phyloP scores from a whole-genome alignment of 192 early-diverging fungal species.

The Geranomyces michiganensis region DNA sequence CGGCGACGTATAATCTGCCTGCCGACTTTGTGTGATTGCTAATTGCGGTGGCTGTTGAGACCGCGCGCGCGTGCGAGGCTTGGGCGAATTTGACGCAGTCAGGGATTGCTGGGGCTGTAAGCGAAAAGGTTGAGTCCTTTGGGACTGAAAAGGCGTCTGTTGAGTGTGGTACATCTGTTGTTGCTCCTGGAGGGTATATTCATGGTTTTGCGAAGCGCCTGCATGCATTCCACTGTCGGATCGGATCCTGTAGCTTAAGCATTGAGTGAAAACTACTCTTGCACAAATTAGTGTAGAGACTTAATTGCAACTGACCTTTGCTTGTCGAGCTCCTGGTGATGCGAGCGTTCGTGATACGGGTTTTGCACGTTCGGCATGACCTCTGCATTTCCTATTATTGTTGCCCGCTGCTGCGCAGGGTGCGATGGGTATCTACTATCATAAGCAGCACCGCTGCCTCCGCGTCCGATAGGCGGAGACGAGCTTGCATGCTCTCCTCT shows the following conservation, averaged over 20 bases:
- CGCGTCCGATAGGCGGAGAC: background rate
- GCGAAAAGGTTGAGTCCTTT: background rate
- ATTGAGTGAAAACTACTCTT: too few relatives aligned
- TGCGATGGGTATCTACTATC: background rate
- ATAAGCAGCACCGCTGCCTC: background rate
- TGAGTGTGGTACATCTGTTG: background rate
- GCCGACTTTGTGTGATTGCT: too few relatives aligned
- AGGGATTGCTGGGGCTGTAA: background rate
- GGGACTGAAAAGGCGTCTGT: background rate
- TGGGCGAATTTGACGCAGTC: too few relatives aligned
- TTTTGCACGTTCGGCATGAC: background rate
- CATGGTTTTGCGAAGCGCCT: background rate
- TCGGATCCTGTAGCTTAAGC: too few relatives aligned
- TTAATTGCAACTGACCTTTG: background rate
- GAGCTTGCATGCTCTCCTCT: background rate
- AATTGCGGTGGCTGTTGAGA: too few relatives aligned
- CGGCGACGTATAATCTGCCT: too few relatives aligned
- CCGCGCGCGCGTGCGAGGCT: too few relatives aligned
- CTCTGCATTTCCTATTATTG: background rate
- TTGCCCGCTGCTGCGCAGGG: background rate
- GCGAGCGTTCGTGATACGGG: background rate
- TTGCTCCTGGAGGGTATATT: constrained; percentile 4
- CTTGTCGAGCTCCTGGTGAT: background rate
- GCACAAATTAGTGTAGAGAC: too few relatives aligned
- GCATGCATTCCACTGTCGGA: too few relatives aligned